These are phyloP conservation scores for Magnaporthiopsis incrustans DNA, from an alignment of 2,329 filamentous ascomycete genomes.

Conservation along the genomic window DNA sequence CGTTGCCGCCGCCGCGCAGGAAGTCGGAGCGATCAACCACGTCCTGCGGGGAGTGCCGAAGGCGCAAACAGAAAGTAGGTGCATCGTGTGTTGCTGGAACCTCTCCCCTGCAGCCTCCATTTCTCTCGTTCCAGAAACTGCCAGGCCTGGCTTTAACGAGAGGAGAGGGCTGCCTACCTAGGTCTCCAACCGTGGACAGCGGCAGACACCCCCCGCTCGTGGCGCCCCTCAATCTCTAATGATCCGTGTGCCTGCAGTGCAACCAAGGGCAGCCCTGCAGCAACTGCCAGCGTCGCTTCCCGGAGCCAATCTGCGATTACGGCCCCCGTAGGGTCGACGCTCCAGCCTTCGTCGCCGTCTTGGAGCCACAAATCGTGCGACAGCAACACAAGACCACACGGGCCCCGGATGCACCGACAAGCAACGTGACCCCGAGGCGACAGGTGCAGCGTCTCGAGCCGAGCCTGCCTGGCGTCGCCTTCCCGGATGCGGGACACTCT, in stretches of 20 bases:
- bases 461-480: neutral
- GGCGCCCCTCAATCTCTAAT: neutral
- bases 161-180: too few species aligned
- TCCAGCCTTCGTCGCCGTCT: slow-evolving; percentile 4
- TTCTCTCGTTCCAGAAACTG: too few species aligned
- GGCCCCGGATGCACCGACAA: neutral
- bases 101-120: neutral
- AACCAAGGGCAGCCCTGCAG: slow-evolving; percentile 39
- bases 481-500: neutral
- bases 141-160: too few species aligned
- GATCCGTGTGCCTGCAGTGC: slow-evolving; percentile 26
- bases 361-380: neutral
- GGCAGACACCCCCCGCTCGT: neutral
- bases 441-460: neutral
- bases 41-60: slow-evolving; percentile 40
- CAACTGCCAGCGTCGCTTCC: slow-evolving; percentile 40
- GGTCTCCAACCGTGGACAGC: neutral
- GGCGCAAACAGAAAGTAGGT: slow-evolving; percentile 40
- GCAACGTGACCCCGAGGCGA: slow-evolving; percentile 2
- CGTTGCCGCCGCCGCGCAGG: neutral
- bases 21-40: slow-evolving; percentile 19
- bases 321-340: slow-evolving; percentile 9
- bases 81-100: neutral
- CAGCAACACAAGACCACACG: neutral
- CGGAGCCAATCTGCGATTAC: slow-evolving; percentile 37